Evolutionary conservation across 2,329 filamentous ascomycete genomes (phyloP).

Genomic region (Endoconidiophora laricicola): DNA sequence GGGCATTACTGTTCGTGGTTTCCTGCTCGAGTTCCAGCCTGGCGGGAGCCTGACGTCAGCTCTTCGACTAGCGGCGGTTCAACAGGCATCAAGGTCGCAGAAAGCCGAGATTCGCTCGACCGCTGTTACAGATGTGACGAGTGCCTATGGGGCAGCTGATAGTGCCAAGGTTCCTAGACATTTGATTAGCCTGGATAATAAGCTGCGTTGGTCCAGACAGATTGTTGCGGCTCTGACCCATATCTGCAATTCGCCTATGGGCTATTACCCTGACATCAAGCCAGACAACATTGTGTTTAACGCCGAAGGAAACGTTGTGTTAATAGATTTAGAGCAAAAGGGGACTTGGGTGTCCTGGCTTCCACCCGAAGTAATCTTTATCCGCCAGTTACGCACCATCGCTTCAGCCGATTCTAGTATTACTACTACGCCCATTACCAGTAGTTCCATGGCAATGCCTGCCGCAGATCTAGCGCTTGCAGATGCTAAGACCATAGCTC

Average conservation of each 20-base stretch:
- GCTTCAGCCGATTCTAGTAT: not conserved
- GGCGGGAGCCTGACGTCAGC: not conserved
- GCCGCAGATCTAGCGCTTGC: too few species aligned
- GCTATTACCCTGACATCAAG: slow-evolving; percentile 8
- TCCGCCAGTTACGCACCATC: slow-evolving; percentile 1
- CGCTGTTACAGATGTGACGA: too few species aligned
- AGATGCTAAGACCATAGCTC: too few species aligned
- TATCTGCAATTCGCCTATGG: not conserved
- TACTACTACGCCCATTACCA: not conserved
- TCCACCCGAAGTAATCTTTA: slow-evolving; percentile 2
- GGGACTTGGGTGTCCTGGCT: slow-evolving; percentile 6
- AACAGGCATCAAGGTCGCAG: too few species aligned
- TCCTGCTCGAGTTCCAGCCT: not conserved
- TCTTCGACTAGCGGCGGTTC: not conserved
- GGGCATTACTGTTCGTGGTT: not conserved
- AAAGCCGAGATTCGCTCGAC: too few species aligned
- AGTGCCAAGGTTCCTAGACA: too few species aligned
- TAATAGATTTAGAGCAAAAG: slow-evolving; percentile 6
- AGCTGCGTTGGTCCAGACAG: not conserved
- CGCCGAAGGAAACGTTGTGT: not conserved
- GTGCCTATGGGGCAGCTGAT: too few species aligned
- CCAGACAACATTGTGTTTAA: slow-evolving; percentile 2
- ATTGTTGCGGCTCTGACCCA: not conserved
- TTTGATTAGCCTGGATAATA: not conserved
- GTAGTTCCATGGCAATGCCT: too few species aligned